Base-by-base conservation (phyloP, 2,329 filamentous ascomycete species). In the Arthrocladium fulminans region DNA sequence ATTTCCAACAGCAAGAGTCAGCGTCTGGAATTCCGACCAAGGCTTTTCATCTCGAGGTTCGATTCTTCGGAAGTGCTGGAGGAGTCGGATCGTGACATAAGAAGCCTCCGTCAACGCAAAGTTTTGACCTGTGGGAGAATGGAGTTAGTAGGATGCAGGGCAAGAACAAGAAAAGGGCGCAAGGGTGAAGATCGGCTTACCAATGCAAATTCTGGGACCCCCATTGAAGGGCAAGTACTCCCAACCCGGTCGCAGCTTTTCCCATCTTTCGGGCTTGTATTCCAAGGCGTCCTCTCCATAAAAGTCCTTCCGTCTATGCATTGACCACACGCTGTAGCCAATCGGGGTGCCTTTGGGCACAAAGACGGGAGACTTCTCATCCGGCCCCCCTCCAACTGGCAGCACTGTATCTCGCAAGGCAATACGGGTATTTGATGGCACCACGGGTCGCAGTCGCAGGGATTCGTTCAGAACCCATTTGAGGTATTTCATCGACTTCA, bases 1-100 rank as follows among this genome's bases (percentile, higher is more conserved):
- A 75, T 8, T 87, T 84, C 0, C 83, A 84, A 71, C 94, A 94
- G 51, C 86, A 83, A 0, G 84, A 81, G 71, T 87, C 89, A 54
- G 37, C 10, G 52, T 39, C 27, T 45, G 22, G 37, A 51, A 54
- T 20, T 53, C 53, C 27, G 53, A 46, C 56, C 56, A 58, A 41
- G 53, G 51, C 27, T 51, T 37, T 7, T 49, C 35, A 39, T 59
- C 57, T 8, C 55, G 48, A 46, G 54, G 63, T 59, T 80, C 76
- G 7, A 88, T 71, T 10, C 73, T 66, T 44, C 81, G 77, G 61
- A 84, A 92, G 17, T 75, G 72, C 70, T 90, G 86, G 59, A 89
- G 78, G 56, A 92, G 59, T 40, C 86, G 72, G 23, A 83, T 80
- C 50, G 88, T 73, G 5, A 83, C 80, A 62, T 89, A 90, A 0